Base-by-base conservation (phyloP, 768 basidiomycete species). In the Hemileccinum rubropunctum region DNA sequence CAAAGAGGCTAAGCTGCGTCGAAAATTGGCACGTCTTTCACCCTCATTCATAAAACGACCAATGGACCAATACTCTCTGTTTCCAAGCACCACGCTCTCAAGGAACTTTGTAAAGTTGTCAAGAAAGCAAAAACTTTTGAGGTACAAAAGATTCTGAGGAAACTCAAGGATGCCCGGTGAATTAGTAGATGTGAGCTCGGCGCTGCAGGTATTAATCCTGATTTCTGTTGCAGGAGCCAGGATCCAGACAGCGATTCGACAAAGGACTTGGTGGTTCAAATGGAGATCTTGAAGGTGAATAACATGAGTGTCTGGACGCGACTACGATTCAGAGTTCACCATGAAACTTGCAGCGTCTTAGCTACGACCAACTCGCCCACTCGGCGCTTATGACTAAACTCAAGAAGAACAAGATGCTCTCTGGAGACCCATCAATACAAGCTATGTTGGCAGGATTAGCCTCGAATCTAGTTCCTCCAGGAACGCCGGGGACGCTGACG, bases 51-150 rank as follows among this genome's bases (percentile, higher is more conserved):
- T 60, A 7, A 43, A 36, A 48, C 35, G 36, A 45, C 40, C 47
- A 42, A 35, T 27, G 26, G 39, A 48, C 56, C 45, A 56, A 58
- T 36, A 39, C 30, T 45, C 18, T 38, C 44, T 44, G 34, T 56
- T 53, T 45, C 56, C 35, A 64, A 95, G 93, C 83, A 88, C 58
- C 89, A 89, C 63, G 79, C 79, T 50, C 62, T 87, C 43, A 86
- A 80, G 63, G 85, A 87, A 56, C 78, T 88, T 9, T 77, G 78
- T 55, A 88, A 87, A 58, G 80, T 84, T 5, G 80, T 86, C 26
- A 95, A 91, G 72, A 90, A 86, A 60, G 86, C 87, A 10, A 90
- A 83, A 63, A 70, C 78, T 0, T 88, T 90, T 53, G 93, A 95
- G 71, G 81, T 80, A 1, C 88, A 86, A 66, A 88, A 86, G 63